Evolutionary conservation across 106 monocot genomes (phyloP).

Genomic region (Dactylorhiza incarnata): DNA sequence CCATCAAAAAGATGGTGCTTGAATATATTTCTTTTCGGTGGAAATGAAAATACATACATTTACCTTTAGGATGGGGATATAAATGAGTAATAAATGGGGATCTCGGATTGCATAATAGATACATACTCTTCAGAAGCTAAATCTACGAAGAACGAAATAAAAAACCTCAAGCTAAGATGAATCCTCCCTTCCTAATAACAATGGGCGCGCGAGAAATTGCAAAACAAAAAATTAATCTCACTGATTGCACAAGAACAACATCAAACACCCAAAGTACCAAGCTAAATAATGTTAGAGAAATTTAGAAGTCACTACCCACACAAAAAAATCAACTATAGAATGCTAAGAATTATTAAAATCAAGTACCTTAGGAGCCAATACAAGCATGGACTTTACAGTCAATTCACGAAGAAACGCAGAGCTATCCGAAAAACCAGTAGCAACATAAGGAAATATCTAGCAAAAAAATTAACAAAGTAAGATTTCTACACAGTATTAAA

Average conservation of each 20-base stretch:
- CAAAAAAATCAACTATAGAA: neutral
- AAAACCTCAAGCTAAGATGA: neutral
- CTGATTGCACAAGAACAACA: neutral
- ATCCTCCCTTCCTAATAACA: neutral
- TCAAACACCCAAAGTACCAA: neutral
- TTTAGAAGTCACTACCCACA: neutral
- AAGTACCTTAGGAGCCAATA: slow-evolving; percentile 86
- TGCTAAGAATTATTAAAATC: neutral
- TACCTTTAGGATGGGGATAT: neutral
- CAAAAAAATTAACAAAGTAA: neutral
- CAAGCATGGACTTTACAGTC: slow-evolving; percentile 91
- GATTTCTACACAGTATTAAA: neutral
- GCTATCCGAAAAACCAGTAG: slow-evolving; percentile 92
- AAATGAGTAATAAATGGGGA: neutral
- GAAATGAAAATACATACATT: neutral
- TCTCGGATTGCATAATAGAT: neutral
- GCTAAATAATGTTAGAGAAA: neutral
- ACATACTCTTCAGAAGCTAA: neutral
- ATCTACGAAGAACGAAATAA: neutral
- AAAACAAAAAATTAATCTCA: neutral
- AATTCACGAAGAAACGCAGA: slow-evolving; percentile 97
- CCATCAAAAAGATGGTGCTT: neutral
- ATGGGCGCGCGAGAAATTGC: neutral
- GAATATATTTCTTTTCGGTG: neutral
- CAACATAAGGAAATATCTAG: slow-evolving; percentile 93